Percentiles rank a stretch among this genome's conserved stretches.
Evolutionary conservation across 1,284 basidiomycete species (phyloP).

Genomic region (Naganishia sp.): DNA sequence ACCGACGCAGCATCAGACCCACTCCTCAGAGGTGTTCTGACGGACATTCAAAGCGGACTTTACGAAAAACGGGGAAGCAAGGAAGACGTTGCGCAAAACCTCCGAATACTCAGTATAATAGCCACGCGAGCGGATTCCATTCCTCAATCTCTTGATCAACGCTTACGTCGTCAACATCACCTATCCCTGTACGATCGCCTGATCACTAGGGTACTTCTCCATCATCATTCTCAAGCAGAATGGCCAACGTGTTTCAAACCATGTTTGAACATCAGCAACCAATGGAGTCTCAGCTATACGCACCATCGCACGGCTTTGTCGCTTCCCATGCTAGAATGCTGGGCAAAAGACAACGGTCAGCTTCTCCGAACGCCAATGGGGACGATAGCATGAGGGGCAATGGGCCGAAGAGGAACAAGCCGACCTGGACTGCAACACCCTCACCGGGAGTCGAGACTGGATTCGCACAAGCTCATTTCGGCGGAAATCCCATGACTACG

Average conservation of each 20-base stretch:
- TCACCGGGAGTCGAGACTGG: not conserved
- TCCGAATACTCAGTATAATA: no score
- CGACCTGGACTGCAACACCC: constrained; percentile 16
- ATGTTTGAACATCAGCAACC: constrained; percentile 15
- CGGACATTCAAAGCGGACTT: no score
- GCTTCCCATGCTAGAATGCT: constrained; percentile 16
- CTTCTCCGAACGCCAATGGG: constrained; percentile 1
- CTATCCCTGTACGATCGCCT: no score
- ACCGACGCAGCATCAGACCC: no score
- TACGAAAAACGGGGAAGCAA: no score
- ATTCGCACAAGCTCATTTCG: not conserved
- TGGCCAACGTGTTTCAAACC: constrained; percentile 22
- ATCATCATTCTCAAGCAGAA: not conserved
- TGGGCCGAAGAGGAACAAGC: constrained; percentile 16
- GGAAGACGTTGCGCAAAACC: no score
- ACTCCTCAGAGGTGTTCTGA: no score
- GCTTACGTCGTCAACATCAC: no score
- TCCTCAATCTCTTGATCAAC: no score
- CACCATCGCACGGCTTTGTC: not conserved
- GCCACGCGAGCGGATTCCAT: no score
- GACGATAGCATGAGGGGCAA: constrained; percentile 6
- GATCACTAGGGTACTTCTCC: not conserved
- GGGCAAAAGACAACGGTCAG: constrained; percentile 19
- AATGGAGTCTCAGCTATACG: constrained; percentile 3
- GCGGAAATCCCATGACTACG: not conserved